Evolutionary conservation across 192 early-diverging fungal genomes (phyloP).

Genomic region (Diversispora eburnea): DNA sequence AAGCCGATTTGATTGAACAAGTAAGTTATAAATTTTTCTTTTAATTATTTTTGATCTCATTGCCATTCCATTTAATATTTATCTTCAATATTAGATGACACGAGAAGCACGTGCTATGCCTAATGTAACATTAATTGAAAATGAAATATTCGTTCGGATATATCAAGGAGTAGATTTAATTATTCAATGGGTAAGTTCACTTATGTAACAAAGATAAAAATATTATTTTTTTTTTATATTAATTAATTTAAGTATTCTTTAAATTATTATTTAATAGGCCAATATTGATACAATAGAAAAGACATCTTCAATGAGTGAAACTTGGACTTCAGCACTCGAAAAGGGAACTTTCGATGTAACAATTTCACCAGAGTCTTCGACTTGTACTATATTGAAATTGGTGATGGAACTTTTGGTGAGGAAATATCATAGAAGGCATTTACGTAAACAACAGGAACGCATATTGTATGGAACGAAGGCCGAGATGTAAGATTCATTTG

Average conservation of each 20-base stretch:
- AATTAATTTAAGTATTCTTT: background rate
- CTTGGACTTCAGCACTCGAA: background rate
- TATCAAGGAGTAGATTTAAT: conserved; percentile 26
- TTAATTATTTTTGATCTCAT: background rate
- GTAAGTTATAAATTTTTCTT: conserved; percentile 11
- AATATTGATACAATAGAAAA: conserved; percentile 9
- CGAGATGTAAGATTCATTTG: background rate
- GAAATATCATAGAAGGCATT: conserved; percentile 13
- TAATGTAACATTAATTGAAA: conserved; percentile 21
- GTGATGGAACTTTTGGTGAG: conserved; percentile 25
- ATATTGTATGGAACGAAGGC: background rate
- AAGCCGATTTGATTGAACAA: conserved; percentile 19
- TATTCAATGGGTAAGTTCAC: conserved; percentile 21
- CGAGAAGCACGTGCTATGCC: conserved; percentile 5
- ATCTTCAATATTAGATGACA: background rate
- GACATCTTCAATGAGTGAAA: background rate
- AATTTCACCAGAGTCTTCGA: conserved; percentile 21
- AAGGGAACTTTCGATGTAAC: background rate
- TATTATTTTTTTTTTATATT: background rate
- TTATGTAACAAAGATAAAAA: background rate
- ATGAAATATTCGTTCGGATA: conserved; percentile 21
- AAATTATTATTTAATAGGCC: background rate
- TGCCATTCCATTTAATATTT: background rate
- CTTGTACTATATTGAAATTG: conserved; percentile 22
- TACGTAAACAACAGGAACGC: conserved; percentile 6